Conservation (phyloP, 2,329 filamentous ascomycete genomes). For the Pseudogymnoascus sp. region DNA sequence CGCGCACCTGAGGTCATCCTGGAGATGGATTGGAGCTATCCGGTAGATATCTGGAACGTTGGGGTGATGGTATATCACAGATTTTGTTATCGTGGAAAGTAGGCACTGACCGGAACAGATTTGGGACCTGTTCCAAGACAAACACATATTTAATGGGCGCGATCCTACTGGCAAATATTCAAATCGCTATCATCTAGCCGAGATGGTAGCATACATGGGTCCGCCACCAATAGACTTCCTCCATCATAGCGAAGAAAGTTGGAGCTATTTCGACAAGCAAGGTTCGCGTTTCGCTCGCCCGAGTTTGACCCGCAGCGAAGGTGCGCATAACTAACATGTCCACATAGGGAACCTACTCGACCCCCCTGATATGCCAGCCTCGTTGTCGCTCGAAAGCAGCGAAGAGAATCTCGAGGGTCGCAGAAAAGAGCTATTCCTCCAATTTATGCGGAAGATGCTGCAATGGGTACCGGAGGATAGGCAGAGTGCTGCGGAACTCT, state of each 20-base stretch:
- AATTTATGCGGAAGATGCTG: conserved; percentile 27
- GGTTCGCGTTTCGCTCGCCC: neutral
- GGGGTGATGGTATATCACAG: conserved; percentile 26
- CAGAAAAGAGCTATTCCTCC: conserved; percentile 26
- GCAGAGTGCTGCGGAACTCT: conserved; percentile 26
- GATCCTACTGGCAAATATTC: conserved; percentile 20
- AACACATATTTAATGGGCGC: conserved; percentile 12
- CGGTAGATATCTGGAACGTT: conserved; percentile 31
- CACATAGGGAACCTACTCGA: neutral
- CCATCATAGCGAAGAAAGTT: neutral
- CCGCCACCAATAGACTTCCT: conserved; percentile 28
- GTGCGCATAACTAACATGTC: neutral
- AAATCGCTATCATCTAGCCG: conserved; percentile 30
- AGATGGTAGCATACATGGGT: conserved; percentile 36
- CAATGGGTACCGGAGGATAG: conserved; percentile 28
- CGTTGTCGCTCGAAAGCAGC: conserved; percentile 11
- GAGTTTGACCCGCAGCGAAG: neutral
- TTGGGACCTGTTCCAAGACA: conserved; percentile 13
- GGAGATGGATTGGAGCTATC: conserved; percentile 15
- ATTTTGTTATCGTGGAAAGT: conserved; percentile 19
- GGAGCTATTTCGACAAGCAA: neutral
- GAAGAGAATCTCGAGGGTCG: conserved; percentile 22
- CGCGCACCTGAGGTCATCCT: conserved; percentile 21
- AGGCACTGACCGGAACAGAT: conserved; percentile 19
- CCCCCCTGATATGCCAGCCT: neutral